Conservation (phyloP, 495 filamentous ascomycete genomes). For the Xylaria palmicola region DNA sequence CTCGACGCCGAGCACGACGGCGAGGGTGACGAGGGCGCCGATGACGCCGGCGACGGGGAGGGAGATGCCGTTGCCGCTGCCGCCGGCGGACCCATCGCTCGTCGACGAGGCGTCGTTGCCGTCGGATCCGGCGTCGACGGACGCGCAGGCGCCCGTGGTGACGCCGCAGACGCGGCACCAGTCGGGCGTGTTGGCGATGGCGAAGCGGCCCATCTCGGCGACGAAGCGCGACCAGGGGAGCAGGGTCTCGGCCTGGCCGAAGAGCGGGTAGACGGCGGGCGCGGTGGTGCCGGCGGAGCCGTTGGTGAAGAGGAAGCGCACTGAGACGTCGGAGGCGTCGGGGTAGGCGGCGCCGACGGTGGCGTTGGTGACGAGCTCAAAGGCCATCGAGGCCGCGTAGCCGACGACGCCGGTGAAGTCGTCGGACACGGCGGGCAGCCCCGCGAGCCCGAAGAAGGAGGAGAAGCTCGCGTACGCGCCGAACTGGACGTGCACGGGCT, state of each 20-base stretch:
- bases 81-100: no score
- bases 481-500: constrained; percentile 53
- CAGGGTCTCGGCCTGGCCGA: constrained; percentile 52
- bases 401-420: constrained; percentile 71
- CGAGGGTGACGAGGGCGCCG: constrained; percentile 49
- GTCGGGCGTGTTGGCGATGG: constrained; percentile 55
- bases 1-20: constrained; percentile 42
- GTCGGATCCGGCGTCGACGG: constrained; percentile 13
- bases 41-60: constrained; percentile 55
- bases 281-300: constrained; percentile 54
- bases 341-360: constrained; percentile 47
- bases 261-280: constrained; percentile 58
- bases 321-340: constrained; percentile 55
- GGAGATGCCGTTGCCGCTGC: constrained; percentile 27
- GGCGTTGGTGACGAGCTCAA: constrained; percentile 72
- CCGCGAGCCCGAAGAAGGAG: constrained; percentile 70
- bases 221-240: constrained; percentile 66
- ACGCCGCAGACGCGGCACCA: constrained; percentile 76
- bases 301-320: constrained; percentile 78
- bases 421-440: constrained; percentile 51
- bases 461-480: constrained; percentile 70
- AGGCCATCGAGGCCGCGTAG: constrained; percentile 65
- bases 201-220: constrained; percentile 56
- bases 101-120: not conserved
- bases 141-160: constrained; percentile 58